These are phyloP conservation scores for Geranium rotundifolium DNA, from an alignment of 345 rosid genomes.

Conservation along the genomic window DNA sequence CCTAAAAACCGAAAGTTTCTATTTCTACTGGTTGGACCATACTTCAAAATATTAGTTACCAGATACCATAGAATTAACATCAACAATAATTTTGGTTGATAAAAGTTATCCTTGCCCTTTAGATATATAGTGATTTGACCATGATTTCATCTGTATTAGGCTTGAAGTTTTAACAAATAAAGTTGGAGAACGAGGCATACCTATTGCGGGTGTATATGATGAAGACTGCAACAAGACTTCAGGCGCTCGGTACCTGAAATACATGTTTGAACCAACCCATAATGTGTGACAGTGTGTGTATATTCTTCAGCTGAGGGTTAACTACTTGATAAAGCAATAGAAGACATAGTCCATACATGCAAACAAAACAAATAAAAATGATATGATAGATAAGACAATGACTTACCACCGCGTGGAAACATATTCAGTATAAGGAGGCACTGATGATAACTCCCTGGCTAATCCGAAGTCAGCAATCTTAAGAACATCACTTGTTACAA, in stretches of 20 bases:
- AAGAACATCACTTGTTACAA: conserved; percentile 64
- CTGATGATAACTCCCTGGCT: conserved; percentile 84
- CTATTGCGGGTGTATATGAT: conserved; percentile 80
- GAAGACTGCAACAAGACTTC: conserved; percentile 86
- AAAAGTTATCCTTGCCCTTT: too few relatives aligned
- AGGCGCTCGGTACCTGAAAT: conserved; percentile 84
- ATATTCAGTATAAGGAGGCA: conserved; percentile 95
- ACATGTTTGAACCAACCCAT: conserved; percentile 5
- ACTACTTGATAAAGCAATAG: conserved; percentile 1
- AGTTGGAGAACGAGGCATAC: conserved; percentile 18
- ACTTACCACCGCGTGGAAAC: conserved; percentile 91
- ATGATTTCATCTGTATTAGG: too few relatives aligned
- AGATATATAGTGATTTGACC: neutral
- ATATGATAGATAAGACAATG: neutral
- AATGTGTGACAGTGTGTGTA: neutral
- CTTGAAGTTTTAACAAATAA: neutral
- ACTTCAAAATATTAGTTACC: too few relatives aligned
- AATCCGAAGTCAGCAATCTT: conserved; percentile 96
- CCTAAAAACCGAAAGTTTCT: too few relatives aligned
- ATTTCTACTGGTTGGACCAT: too few relatives aligned
- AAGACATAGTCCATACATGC: neutral
- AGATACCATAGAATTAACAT: too few relatives aligned
- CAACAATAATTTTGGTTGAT: too few relatives aligned
- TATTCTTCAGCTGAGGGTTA: neutral
- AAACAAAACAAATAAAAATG: conserved; percentile 1